Conservation (phyloP, 192 early-diverging fungal genomes). For the Coemansia erecta region DNA sequence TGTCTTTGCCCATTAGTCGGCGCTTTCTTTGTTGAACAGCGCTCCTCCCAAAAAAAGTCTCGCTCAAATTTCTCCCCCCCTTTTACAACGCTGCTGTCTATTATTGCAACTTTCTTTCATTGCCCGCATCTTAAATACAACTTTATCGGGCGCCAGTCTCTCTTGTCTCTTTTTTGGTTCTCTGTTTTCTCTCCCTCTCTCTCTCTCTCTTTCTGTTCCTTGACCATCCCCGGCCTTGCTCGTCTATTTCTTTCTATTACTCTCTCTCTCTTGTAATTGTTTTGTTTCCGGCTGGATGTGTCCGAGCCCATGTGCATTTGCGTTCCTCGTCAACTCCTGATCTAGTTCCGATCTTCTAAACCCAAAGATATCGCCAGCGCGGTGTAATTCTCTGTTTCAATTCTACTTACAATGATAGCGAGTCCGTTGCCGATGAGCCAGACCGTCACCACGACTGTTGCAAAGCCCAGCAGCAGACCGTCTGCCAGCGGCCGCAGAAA, state of each 20-base stretch:
- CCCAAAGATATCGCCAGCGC: not conserved
- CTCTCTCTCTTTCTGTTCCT: slow-evolving; percentile 4
- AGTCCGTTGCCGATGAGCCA: slow-evolving; percentile 53
- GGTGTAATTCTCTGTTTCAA: slow-evolving; percentile 6
- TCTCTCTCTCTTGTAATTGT: not conserved
- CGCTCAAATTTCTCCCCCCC: not conserved
- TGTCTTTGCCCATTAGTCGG: not conserved
- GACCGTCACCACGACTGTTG: slow-evolving; percentile 46
- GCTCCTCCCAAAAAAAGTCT: not conserved
- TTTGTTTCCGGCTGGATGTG: not conserved
- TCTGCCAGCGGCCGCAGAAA: slow-evolving; percentile 44
- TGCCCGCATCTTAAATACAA: not conserved
- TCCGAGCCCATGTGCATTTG: not conserved
- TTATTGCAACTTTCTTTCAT: not conserved
- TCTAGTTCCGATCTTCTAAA: slow-evolving; percentile 13
- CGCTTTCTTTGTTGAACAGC: slow-evolving; percentile 1
- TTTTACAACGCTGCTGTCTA: too few species aligned
- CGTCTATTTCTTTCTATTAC: slow-evolving; percentile 3
- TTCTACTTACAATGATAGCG: slow-evolving; percentile 36
- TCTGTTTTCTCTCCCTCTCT: not conserved
- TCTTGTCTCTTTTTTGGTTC: slow-evolving; percentile 6
- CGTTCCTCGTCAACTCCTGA: not conserved
- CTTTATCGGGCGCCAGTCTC: slow-evolving; percentile 3
- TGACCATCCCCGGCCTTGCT: not conserved
- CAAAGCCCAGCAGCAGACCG: slow-evolving; percentile 39